Percentiles rank a stretch among this genome's conserved stretches.
Evolutionary conservation across 1,139 yeast species (phyloP).

Genomic region (Komagataea norvegica): DNA sequence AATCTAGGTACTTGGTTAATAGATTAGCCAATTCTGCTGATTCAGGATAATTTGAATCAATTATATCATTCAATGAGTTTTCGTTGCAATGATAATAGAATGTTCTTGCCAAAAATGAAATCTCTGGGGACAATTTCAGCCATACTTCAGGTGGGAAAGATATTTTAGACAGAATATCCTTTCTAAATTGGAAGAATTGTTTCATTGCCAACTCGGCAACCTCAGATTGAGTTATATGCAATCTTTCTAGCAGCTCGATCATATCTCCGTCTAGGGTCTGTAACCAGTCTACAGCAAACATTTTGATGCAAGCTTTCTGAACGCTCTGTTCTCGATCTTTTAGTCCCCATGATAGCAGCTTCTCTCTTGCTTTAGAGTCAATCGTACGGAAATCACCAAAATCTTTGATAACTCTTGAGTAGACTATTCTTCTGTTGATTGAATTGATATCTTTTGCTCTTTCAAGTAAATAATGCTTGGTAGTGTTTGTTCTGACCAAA

Average conservation of each 20-base stretch:
- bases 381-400: conserved; percentile 64
- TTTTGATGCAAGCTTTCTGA: conserved; percentile 61
- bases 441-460: conserved; percentile 79
- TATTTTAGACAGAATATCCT: conserved; percentile 56
- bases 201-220: conserved; percentile 66
- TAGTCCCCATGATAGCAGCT: conserved; percentile 75
- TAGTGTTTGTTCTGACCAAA: conserved; percentile 48
- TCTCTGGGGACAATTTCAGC: conserved; percentile 68
- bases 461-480: conserved; percentile 62
- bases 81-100: conserved; percentile 62
- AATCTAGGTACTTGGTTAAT: conserved; percentile 47
- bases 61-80: conserved; percentile 46
- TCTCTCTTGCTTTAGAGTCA: conserved; percentile 57
- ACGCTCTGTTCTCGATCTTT: conserved; percentile 80
- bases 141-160: conserved; percentile 59
- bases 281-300: conserved; percentile 74
- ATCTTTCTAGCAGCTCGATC: conserved; percentile 60
- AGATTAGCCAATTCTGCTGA: conserved; percentile 65
- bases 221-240: conserved; percentile 62
- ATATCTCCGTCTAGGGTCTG: conserved; percentile 65
- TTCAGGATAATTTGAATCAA: conserved; percentile 78
- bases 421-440: conserved; percentile 68
- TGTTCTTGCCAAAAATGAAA: conserved; percentile 65
- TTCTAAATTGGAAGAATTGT: conserved; percentile 55
- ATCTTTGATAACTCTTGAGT: conserved; percentile 61